phyloP scores from a whole-genome alignment of 2,329 filamentous ascomycete species.

The Aspergillus sp. region DNA sequence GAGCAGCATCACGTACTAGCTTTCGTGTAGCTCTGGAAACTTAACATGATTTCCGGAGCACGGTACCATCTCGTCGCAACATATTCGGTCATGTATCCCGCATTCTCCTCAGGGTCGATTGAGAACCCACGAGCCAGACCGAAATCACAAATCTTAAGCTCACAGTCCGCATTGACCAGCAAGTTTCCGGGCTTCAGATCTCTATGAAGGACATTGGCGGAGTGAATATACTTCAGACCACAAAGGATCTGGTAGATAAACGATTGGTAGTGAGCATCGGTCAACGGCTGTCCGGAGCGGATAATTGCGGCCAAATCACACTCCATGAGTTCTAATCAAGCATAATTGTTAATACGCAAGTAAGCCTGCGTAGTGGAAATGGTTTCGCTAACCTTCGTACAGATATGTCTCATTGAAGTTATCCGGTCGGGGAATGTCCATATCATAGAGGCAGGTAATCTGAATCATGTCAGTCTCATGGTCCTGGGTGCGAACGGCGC shows the following conservation, averaged over 20 bases:
- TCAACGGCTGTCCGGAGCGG: conserved; percentile 91
- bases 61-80: conserved; percentile 98
- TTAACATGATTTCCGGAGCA: conserved; percentile 98
- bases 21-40: conserved; percentile 99
- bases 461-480: conserved; percentile 48
- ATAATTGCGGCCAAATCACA: conserved; percentile 98
- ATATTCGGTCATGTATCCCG: conserved; percentile 99
- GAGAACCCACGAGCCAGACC: conserved; percentile 95
- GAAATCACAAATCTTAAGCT: conserved; percentile 99
- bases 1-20: conserved; percentile 70
- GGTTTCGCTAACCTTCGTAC: conserved; percentile 76
- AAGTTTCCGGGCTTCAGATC: conserved; percentile 97
- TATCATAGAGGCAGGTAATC: conserved; percentile 99
- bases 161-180: conserved; percentile 97
- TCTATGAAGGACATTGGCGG: conserved; percentile 93
- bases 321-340: conserved; percentile 86
- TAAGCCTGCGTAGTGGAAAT: not conserved
- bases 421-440: conserved; percentile 96
- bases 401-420: conserved; percentile 99
- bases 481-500: not conserved
- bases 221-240: conserved; percentile 98
- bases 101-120: conserved; percentile 95
- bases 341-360: not conserved
- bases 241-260: conserved; percentile 99
- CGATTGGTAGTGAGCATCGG: conserved; percentile 98